Base-by-base conservation (phyloP, 129 eudicot genomes). In the carrot (Daucus carota) region DNA sequence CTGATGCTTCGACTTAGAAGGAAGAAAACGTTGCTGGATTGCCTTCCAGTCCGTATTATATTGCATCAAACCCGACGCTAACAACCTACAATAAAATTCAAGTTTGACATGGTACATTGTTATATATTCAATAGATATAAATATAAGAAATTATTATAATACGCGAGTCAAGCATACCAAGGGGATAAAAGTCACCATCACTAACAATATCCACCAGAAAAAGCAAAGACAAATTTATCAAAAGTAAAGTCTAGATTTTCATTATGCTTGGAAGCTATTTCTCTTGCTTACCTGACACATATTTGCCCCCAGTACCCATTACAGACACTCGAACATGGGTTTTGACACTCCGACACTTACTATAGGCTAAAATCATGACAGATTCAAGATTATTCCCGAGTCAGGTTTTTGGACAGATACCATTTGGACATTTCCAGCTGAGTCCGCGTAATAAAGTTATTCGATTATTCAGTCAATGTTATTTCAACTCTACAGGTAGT, bases 1-100 rank as follows among this genome's bases (percentile, higher is more conserved):
- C 97, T 93, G 98, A 86, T 93, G 96, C 77, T 86, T 85, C 28
- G 93, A 79, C 86, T 93, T 93, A 84, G 97, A 93, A 82, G 98
- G 97, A 78, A 93, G 91, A 79, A 78, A 90, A 50, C 89, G 79
- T 72, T 91, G 87, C 60, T 89, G 98, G 72, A 93, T 93, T 68
- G 89, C 88, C 66, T 91, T 87, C 98, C 98, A 93, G 88, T 93
- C 91, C 12, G 86, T 89, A 81, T 93, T 93, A 81, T 84, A 86
- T 79, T 87, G 86, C 96, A 93, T 89, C 82, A 93, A 76, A 44
- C 98, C 98, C 86, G 85, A 48, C 71, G 98, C 98, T 70, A 93
- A 78, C 79, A 93, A 85, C 84, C 98, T 93, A 84, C 79, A 88
- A 75, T 32, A 16, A 45, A 60, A 69, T 63, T 48, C 72, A 81